Percentiles rank a stretch among this genome's conserved stretches.
Conservation (phyloP, 2,329 filamentous ascomycete species). For the Periglandula ipomoeae region DNA sequence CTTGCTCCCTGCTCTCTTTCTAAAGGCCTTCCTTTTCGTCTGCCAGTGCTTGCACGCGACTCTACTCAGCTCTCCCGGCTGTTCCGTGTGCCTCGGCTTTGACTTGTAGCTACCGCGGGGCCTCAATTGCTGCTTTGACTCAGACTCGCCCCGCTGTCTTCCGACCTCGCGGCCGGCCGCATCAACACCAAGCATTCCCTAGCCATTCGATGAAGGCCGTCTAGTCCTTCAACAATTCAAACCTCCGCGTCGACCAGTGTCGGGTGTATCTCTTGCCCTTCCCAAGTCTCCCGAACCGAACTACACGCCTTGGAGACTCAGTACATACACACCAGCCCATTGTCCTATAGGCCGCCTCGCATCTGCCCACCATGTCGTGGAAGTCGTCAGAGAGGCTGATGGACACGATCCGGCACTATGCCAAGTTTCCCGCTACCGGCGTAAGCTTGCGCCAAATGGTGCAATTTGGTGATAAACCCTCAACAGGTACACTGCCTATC, state of each 20-base stretch:
- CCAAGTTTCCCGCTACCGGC: conserved; percentile 91
- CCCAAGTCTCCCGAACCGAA: not conserved
- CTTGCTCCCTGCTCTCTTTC: not conserved
- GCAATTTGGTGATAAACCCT: conserved; percentile 92
- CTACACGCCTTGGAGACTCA: not conserved
- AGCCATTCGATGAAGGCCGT: conserved; percentile 2
- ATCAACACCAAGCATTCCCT: conserved; percentile 1
- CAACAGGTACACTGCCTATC: conserved; percentile 56
- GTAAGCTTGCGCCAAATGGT: conserved; percentile 98
- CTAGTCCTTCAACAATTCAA: not conserved
- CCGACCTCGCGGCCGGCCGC: conserved; percentile 8
- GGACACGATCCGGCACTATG: conserved; percentile 96
- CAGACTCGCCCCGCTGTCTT: conserved; percentile 13
- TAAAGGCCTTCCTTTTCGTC: not conserved
- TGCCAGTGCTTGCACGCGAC: not conserved
- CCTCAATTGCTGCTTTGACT: conserved; percentile 15
- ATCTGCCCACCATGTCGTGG: conserved; percentile 68
- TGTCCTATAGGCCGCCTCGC: not conserved
- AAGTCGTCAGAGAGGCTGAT: conserved; percentile 83
- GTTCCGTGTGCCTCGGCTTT: conserved; percentile 8
- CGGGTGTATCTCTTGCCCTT: not conserved
- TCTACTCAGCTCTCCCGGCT: not conserved
- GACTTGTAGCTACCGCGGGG: conserved; percentile 11
- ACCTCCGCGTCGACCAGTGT: not conserved
- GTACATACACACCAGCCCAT: not conserved